Conservation (phyloP, 352 stramenopile genomes). For the Lagenidium giganteum region DNA sequence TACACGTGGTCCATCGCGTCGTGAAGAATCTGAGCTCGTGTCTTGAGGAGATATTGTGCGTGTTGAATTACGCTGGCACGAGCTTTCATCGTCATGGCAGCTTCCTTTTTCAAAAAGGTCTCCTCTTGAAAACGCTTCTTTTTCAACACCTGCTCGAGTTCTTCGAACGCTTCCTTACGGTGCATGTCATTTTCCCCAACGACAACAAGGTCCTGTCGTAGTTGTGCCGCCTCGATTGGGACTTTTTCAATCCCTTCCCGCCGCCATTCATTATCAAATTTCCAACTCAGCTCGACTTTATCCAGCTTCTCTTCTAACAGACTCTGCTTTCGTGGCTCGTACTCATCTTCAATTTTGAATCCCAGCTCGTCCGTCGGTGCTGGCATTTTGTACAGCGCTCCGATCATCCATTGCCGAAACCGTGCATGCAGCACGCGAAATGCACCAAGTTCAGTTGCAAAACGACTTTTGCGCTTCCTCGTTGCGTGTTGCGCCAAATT, state of each 20-base stretch:
- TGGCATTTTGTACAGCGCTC: constrained; percentile 24
- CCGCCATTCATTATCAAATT: constrained; percentile 42
- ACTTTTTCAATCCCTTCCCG: constrained; percentile 34
- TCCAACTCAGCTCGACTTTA: constrained; percentile 32
- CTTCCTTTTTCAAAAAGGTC: constrained; percentile 42
- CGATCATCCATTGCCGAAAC: constrained; percentile 40
- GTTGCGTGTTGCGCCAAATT: constrained; percentile 22
- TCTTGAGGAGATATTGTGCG: constrained; percentile 42
- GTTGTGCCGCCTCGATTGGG: constrained; percentile 19
- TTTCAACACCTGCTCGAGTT: constrained; percentile 29
- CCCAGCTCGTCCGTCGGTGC: background rate
- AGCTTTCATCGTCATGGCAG: constrained; percentile 34
- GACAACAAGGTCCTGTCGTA: constrained; percentile 29
- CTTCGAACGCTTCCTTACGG: constrained; percentile 24
- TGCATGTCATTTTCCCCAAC: constrained; percentile 26
- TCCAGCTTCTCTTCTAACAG: background rate
- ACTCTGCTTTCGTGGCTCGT: constrained; percentile 1
- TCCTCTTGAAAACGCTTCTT: constrained; percentile 35
- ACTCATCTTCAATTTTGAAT: background rate
- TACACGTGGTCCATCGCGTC: constrained; percentile 61
- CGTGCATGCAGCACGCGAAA: constrained; percentile 32
- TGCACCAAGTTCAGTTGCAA: constrained; percentile 41
- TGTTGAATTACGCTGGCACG: constrained; percentile 41
- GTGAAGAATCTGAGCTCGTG: constrained; percentile 42
- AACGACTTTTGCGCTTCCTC: constrained; percentile 40